phyloP scores from a whole-genome alignment of 768 basidiomycete species.

The Boletus subcaerulescens region DNA sequence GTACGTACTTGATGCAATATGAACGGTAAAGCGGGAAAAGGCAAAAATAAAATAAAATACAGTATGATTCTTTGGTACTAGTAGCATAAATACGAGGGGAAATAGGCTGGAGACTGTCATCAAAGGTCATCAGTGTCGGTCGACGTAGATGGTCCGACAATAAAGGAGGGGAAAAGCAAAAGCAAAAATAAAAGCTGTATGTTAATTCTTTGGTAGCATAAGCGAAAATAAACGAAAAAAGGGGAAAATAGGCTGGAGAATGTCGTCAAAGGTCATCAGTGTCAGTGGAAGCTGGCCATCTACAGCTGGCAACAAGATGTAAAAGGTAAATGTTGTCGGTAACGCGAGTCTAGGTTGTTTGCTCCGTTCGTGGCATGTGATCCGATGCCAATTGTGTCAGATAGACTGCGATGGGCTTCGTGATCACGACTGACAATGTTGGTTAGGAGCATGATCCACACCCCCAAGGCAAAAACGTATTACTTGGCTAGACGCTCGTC shows the following conservation, averaged over 20 bases:
- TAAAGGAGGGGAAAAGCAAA: neutral
- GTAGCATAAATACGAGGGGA: conserved; percentile 16
- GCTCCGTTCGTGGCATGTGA: conserved; percentile 28
- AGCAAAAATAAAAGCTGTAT: conserved; percentile 7
- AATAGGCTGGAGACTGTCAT: conserved; percentile 26
- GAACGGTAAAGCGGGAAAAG: neutral
- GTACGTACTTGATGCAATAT: too few relatives aligned
- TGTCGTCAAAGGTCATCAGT: conserved; percentile 32
- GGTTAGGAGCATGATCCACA: conserved; percentile 12
- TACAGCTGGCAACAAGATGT: conserved; percentile 21
- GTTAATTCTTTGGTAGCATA: conserved; percentile 19
- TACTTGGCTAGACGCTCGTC: conserved; percentile 93
- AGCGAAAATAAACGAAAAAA: conserved; percentile 2
- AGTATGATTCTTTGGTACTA: conserved; percentile 13
- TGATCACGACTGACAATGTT: conserved; percentile 63
- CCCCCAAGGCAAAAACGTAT: conserved; percentile 11
- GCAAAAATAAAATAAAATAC: conserved; percentile 8
- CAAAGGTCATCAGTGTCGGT: conserved; percentile 28
- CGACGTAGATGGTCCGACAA: neutral
- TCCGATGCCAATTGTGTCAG: too few relatives aligned
- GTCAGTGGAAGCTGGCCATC: conserved; percentile 16
- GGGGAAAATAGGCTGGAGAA: conserved; percentile 16
- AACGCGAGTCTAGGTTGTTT: conserved; percentile 8
- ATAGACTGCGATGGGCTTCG: conserved; percentile 83
- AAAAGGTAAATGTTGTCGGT: conserved; percentile 15